Conservation (phyloP, 2,329 filamentous ascomycete genomes). For the Sporothrix variecibatus region DNA sequence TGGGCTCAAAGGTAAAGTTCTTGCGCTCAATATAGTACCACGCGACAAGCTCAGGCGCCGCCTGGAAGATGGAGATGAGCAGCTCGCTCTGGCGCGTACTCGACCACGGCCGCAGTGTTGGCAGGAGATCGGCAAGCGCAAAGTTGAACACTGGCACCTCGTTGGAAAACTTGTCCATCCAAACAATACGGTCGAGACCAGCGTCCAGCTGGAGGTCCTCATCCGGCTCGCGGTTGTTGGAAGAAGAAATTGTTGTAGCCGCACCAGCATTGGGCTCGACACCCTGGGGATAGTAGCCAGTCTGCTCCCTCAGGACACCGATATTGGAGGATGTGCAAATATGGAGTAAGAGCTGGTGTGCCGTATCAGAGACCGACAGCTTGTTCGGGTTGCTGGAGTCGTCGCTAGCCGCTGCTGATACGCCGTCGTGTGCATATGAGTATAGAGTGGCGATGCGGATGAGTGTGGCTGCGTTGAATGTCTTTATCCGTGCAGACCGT, state of each 20-base stretch:
- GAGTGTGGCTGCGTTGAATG: constrained; percentile 74
- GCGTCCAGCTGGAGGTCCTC: constrained; percentile 50
- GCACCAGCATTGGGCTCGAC: constrained; percentile 54
- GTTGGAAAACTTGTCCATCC: constrained; percentile 66
- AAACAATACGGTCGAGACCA: constrained; percentile 68
- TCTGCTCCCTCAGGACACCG: constrained; percentile 74
- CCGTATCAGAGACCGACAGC: constrained; percentile 62
- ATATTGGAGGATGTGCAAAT: constrained; percentile 73
- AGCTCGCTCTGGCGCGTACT: constrained; percentile 80
- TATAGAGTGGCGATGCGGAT: constrained; percentile 73
- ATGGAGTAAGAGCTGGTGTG: constrained; percentile 73
- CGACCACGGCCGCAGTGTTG: constrained; percentile 79
- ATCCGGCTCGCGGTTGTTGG: constrained; percentile 38
- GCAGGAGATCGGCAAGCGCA: constrained; percentile 74
- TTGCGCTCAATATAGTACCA: constrained; percentile 82
- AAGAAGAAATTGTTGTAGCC: not conserved
- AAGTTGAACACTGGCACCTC: constrained; percentile 77
- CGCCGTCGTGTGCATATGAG: constrained; percentile 62
- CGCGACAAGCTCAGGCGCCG: constrained; percentile 81
- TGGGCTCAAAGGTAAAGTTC: constrained; percentile 85
- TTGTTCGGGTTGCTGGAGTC: constrained; percentile 42
- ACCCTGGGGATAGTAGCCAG: constrained; percentile 80
- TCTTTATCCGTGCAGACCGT: constrained; percentile 70
- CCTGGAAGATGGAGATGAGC: constrained; percentile 74
- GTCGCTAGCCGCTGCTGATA: constrained; percentile 51